phyloP scores from a whole-genome alignment of 257 asterid species.

The Avicennia marina region DNA sequence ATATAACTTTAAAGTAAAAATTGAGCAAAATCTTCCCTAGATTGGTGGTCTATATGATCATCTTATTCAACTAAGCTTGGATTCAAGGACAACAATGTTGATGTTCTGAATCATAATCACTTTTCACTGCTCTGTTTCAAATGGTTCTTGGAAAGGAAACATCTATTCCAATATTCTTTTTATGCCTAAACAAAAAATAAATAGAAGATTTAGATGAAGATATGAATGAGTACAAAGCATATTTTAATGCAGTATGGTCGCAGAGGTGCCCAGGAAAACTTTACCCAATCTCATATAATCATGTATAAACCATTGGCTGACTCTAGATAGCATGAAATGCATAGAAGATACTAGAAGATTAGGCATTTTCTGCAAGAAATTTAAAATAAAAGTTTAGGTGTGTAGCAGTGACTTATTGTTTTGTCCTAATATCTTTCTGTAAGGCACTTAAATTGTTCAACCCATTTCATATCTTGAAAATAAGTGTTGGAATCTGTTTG shows the following conservation, averaged over 20 bases:
- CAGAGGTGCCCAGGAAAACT: not conserved
- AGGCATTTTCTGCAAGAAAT: not conserved
- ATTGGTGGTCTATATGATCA: too few species aligned
- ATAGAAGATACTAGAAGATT: too few species aligned
- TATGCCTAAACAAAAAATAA: too few species aligned
- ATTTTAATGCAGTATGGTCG: not conserved
- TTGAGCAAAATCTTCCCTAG: too few species aligned
- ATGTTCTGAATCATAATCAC: too few species aligned
- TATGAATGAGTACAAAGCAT: not conserved
- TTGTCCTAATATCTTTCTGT: not conserved
- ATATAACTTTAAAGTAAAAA: too few species aligned
- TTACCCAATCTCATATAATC: not conserved
- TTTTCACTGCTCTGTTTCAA: too few species aligned
- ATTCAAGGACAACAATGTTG: too few species aligned
- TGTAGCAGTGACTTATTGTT: not conserved
- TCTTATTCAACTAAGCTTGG: too few species aligned
- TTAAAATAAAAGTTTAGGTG: not conserved
- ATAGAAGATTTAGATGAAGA: too few species aligned
- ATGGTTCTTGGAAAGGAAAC: too few species aligned
- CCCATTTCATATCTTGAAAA: conserved; percentile 2
- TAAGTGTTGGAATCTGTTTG: conserved; percentile 4
- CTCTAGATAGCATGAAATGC: not conserved
- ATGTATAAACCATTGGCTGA: not conserved
- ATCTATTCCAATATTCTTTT: too few species aligned
- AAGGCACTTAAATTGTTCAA: not conserved